Percentiles rank a stretch among this genome's conserved stretches.
Conservation (phyloP, 2,329 filamentous ascomycete genomes). For the Xylogone sp. region DNA sequence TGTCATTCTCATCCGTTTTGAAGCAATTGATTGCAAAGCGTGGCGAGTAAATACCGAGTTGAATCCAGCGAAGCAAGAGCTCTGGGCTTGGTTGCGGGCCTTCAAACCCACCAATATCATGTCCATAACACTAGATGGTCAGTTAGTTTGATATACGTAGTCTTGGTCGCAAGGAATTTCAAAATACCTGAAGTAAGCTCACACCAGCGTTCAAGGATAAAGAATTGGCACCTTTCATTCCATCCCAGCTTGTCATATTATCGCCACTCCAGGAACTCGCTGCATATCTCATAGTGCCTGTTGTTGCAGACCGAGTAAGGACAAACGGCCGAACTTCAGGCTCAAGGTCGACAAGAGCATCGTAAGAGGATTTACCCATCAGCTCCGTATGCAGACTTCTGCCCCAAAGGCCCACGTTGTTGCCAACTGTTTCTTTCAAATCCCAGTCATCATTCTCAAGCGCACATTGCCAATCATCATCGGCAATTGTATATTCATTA, state of each 20-base stretch:
- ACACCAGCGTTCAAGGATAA: slow-evolving; percentile 65
- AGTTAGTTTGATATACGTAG: slow-evolving; percentile 5
- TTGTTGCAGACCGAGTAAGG: slow-evolving; percentile 65
- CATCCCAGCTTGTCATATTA: slow-evolving; percentile 70
- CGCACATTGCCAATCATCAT: slow-evolving; percentile 62
- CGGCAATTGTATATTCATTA: slow-evolving; percentile 67
- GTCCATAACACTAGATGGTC: slow-evolving; percentile 55
- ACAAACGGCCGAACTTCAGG: slow-evolving; percentile 63
- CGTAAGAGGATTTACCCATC: slow-evolving; percentile 67
- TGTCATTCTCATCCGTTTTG: slow-evolving; percentile 66
- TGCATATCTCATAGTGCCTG: slow-evolving; percentile 66
- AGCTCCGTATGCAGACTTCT: slow-evolving; percentile 67
- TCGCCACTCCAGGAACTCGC: slow-evolving; percentile 73
- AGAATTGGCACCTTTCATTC: slow-evolving; percentile 69
- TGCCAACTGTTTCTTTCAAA: slow-evolving; percentile 29
- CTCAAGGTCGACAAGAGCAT: slow-evolving; percentile 56
- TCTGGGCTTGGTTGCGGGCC: slow-evolving; percentile 69
- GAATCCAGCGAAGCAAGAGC: slow-evolving; percentile 68
- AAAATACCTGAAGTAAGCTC: slow-evolving; percentile 55
- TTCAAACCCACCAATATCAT: slow-evolving; percentile 74
- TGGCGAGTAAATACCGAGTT: slow-evolving; percentile 65
- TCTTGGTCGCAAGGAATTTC: background rate
- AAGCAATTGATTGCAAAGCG: slow-evolving; percentile 77
- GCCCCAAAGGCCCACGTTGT: slow-evolving; percentile 64
- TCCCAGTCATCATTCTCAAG: slow-evolving; percentile 39